Conservation (phyloP, 805 yeast species). For the Debaryomyces castellii region DNA sequence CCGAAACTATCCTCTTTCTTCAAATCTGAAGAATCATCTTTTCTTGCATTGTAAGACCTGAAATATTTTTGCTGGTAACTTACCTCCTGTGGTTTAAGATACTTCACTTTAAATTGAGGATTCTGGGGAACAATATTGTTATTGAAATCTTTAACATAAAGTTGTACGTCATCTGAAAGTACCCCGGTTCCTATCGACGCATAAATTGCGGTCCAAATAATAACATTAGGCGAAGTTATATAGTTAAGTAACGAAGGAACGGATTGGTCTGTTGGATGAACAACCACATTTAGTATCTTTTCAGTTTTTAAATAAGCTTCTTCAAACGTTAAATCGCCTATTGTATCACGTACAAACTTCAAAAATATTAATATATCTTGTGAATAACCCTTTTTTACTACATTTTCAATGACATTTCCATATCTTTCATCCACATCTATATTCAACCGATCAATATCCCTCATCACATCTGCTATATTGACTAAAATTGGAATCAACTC, state of each 20-base stretch:
- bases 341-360: constrained; percentile 69
- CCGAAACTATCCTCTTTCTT: constrained; percentile 14
- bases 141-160: constrained; percentile 61
- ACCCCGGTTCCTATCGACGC: constrained; percentile 82
- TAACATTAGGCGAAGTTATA: constrained; percentile 89
- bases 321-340: constrained; percentile 88
- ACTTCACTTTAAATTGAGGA: constrained; percentile 43
- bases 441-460: constrained; percentile 45
- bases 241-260: constrained; percentile 79
- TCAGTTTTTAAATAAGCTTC: constrained; percentile 84
- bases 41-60: constrained; percentile 16
- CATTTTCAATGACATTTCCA: constrained; percentile 72
- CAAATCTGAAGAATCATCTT: constrained; percentile 7
- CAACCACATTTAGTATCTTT: constrained; percentile 76
- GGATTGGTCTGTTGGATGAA: constrained; percentile 73
- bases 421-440: constrained; percentile 58
- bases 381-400: constrained; percentile 77
- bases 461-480: constrained; percentile 39
- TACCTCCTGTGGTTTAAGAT: constrained; percentile 44
- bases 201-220: constrained; percentile 85
- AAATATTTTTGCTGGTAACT: constrained; percentile 47
- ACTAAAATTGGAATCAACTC: constrained; percentile 54
- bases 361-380: constrained; percentile 80
- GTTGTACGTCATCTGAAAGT: constrained; percentile 52
- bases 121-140: constrained; percentile 55